Evolutionary conservation across 2,329 filamentous ascomycete species (phyloP), one percentile per base, ranked within the genome.

Genomic region (Aspergillus amoenus): DNA sequence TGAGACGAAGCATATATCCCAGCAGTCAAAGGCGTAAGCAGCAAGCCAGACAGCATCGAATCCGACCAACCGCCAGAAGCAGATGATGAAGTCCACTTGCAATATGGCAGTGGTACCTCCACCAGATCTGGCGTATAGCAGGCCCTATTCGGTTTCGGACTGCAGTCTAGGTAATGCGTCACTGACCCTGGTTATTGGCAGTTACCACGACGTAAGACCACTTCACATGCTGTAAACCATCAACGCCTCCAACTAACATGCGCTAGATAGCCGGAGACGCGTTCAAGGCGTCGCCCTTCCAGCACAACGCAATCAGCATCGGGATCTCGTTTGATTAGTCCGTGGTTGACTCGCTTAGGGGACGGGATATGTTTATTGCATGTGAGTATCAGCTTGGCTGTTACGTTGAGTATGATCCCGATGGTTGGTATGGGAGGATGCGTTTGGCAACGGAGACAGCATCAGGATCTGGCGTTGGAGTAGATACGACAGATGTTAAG

Each of bases 201-300:
- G 27, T 13, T 54, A 47, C n/a, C 22, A 21, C 18, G 51, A 52
- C 9, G 49, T 44, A 32, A 44, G 42, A 15, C 4, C 2, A 6
- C 21, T 7, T 44, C 13, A 0, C 4, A 18, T 18, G 18, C 3
- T 15, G 27, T 27, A 15, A 4, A 2, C 22, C 5, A 3, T 44
- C 27, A 30, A 27, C 9, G 2, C 9, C 7, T 27, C 2, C 3
- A 12, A 27, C n/a, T 6, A 27, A 8, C 13, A 8, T 6, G 4
- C 15, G 13, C 17, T 18, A 81, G 70, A 78, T 82, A 39, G 71
- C 82, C 41, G 78, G 74, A n/a, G 79, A 81, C 56, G 73, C 78
- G 0, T 66, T 82, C 9, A 77, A 5, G 75, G 68, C 0, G 68
- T 82, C 2, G 76, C n/a, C 76, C 0, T 76, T 82, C 54, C 64